A percentile compares a stretch with the other conserved stretches of the same genome.
These are phyloP conservation scores for Pythium phragmiticola DNA, from an alignment of 352 stramenopile genomes.

Conservation along the genomic window DNA sequence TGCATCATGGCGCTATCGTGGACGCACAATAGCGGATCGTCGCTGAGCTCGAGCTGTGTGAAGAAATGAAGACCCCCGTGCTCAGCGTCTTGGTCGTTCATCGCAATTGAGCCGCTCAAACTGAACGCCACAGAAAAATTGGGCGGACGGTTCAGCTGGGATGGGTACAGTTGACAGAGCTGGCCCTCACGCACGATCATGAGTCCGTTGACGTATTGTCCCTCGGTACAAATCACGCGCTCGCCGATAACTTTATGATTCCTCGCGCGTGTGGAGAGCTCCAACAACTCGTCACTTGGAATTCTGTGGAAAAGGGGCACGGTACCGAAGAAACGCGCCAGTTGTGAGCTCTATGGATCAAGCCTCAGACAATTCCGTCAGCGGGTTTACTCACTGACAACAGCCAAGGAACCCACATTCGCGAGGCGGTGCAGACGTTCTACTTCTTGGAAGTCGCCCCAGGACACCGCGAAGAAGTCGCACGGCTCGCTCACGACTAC, in stretches of 20 bases:
- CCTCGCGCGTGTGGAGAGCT: slow-evolving; percentile 27
- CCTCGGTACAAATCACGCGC: slow-evolving; percentile 54
- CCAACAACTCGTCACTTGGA: slow-evolving; percentile 28
- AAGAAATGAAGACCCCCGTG: slow-evolving; percentile 45
- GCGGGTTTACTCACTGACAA: not conserved
- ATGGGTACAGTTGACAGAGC: slow-evolving; percentile 48
- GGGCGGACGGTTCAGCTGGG: slow-evolving; percentile 34
- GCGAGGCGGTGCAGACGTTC: slow-evolving; percentile 22
- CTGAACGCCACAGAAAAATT: slow-evolving; percentile 51
- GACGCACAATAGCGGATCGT: slow-evolving; percentile 48
- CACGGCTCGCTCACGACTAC: slow-evolving; percentile 25
- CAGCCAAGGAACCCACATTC: slow-evolving; percentile 4
- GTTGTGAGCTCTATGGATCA: slow-evolving; percentile 13
- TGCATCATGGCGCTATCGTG: slow-evolving; percentile 48
- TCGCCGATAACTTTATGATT: slow-evolving; percentile 47
- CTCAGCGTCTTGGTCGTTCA: slow-evolving; percentile 19
- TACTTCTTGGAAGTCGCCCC: slow-evolving; percentile 20
- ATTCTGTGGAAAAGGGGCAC: slow-evolving; percentile 40
- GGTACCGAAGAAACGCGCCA: slow-evolving; percentile 42
- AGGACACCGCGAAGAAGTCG: slow-evolving; percentile 25
- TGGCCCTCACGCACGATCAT: slow-evolving; percentile 51
- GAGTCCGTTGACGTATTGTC: slow-evolving; percentile 51
- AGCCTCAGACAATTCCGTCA: not conserved
- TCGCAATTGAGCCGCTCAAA: slow-evolving; percentile 42
- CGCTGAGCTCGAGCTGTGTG: slow-evolving; percentile 47